Percentiles rank a stretch among this genome's conserved stretches.
Conservation (phyloP, 139 green algal species). For the Raphidocelis subcapitata region DNA sequence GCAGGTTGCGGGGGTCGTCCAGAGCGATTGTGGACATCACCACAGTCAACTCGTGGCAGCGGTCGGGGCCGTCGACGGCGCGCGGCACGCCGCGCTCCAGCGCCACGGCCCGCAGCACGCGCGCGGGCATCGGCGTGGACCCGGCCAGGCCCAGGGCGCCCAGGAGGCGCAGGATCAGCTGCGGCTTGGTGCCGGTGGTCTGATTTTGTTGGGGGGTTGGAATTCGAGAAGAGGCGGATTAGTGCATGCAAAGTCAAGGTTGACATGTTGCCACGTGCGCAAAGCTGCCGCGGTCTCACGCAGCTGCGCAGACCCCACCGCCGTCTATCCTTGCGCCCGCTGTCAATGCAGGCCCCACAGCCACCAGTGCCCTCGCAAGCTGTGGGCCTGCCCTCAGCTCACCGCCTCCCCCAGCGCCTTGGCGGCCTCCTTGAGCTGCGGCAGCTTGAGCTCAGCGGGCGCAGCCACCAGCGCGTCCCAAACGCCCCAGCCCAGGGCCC, state of each 20-base stretch:
- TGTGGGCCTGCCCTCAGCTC: not conserved
- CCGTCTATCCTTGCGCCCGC: not conserved
- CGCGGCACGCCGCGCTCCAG: not conserved
- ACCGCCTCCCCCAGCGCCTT: not conserved
- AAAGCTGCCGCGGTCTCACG: not conserved
- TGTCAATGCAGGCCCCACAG: not conserved
- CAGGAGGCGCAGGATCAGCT: slow-evolving; percentile 20
- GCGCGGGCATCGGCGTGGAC: slow-evolving; percentile 1
- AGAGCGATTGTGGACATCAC: not conserved
- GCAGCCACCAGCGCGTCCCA: slow-evolving; percentile 12
- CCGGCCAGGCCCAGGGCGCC: not conserved
- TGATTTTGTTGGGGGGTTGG: not conserved
- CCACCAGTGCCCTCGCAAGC: not conserved
- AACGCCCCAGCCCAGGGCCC: slow-evolving; percentile 3
- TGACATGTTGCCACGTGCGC: not conserved
- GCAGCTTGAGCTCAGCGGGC: slow-evolving; percentile 2
- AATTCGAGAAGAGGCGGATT: not conserved
- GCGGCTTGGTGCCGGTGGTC: slow-evolving; percentile 20
- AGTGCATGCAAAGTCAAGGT: not conserved
- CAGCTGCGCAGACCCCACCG: not conserved
- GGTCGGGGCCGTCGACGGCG: too few species aligned
- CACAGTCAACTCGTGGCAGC: not conserved
- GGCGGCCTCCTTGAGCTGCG: slow-evolving; percentile 11
- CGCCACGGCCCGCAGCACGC: not conserved
- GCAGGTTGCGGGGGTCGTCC: not conserved